Evolutionary conservation across 495 filamentous ascomycete species (phyloP), one percentile per base, ranked within the genome.

Genomic region (Mytilinidion resinicola): DNA sequence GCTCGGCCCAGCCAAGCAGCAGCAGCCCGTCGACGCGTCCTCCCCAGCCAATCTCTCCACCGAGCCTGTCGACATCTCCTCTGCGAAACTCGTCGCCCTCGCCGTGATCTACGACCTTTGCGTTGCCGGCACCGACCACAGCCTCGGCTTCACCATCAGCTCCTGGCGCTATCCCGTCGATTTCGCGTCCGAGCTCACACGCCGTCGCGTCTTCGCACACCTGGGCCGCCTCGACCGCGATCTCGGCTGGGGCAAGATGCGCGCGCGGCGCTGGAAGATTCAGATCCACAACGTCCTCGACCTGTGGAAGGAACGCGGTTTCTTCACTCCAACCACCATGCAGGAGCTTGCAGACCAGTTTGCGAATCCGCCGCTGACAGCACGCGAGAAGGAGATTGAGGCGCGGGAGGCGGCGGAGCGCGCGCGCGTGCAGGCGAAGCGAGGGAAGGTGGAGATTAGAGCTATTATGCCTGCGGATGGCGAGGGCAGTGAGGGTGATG

Each of bases 51-150:
- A 54, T 52, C 39, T 70, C 49, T 74, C 74, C 44, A 21, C 56
- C 66, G 3, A 57, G 47, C 71, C 69, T 34, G 74, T 79, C 30
- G 92, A 96, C 70, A 80, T 77, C 0, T 90, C 86, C 37, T 73
- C 83, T 10, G 80, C 91, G 2, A 89, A 85, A 57, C 77, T 96
- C 0, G 84, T 96, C 36, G 93, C 81, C 9, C 79, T 98, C 11
- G 95, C 93, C 65, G 72, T 95, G 12, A 82, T 96, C 52, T 90
- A 85, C 51, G 95, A 98, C 69, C 88, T 96, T 53, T 80, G 96
- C 33, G 90, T 87, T 0, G 87, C 90, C 2, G 90, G 88, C 4
- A 86, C 88, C 1, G 90, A 87, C 0, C 3, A 35, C 12, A 37
- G 30, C 20, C 25, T 85, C 83, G 60, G n/a, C n/a, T 89, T 90